These are phyloP conservation scores for Globisporangium echinulatum DNA, from an alignment of 352 stramenopile species.

Conservation along the genomic window DNA sequence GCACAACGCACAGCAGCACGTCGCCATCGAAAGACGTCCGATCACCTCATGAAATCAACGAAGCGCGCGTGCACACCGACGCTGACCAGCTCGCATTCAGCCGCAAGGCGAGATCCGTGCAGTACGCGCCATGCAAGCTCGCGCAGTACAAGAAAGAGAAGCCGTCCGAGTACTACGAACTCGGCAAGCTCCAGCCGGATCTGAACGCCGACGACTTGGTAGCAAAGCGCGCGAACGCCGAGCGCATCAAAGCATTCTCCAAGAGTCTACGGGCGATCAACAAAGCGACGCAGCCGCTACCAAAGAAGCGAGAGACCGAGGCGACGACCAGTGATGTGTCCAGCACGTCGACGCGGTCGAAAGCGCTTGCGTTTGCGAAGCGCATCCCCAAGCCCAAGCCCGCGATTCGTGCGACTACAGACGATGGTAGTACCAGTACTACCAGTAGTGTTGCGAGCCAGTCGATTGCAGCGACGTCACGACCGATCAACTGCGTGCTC, in stretches of 20 bases:
- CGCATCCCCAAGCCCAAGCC: constrained; percentile 65
- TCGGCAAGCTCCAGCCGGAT: constrained; percentile 86
- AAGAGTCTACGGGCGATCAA: constrained; percentile 76
- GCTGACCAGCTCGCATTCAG: constrained; percentile 76
- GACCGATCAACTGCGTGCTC: constrained; percentile 42
- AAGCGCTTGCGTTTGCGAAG: constrained; percentile 74
- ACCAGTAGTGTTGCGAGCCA: constrained; percentile 11
- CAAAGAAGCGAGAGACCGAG: constrained; percentile 25
- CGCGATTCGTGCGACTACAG: constrained; percentile 18
- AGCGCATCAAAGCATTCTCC: constrained; percentile 81
- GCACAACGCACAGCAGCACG: background rate
- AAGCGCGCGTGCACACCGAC: constrained; percentile 44
- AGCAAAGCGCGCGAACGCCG: constrained; percentile 69
- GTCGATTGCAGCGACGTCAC: constrained; percentile 15
- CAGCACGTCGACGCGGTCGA: constrained; percentile 54
- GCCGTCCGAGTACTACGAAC: constrained; percentile 74
- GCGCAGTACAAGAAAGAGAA: constrained; percentile 87
- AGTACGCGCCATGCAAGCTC: constrained; percentile 82
- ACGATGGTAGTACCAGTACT: constrained; percentile 10
- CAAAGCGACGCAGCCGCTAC: constrained; percentile 22
- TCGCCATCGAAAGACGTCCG: constrained; percentile 23
- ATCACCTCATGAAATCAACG: constrained; percentile 52
- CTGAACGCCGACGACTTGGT: constrained; percentile 76
- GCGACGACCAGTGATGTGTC: background rate
- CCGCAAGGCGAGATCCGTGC: constrained; percentile 56